A percentile compares a stretch with the other conserved stretches of the same genome.
These are phyloP conservation scores for Lactifluus volemus DNA, from an alignment of 768 basidiomycete genomes.

Conservation along the genomic window DNA sequence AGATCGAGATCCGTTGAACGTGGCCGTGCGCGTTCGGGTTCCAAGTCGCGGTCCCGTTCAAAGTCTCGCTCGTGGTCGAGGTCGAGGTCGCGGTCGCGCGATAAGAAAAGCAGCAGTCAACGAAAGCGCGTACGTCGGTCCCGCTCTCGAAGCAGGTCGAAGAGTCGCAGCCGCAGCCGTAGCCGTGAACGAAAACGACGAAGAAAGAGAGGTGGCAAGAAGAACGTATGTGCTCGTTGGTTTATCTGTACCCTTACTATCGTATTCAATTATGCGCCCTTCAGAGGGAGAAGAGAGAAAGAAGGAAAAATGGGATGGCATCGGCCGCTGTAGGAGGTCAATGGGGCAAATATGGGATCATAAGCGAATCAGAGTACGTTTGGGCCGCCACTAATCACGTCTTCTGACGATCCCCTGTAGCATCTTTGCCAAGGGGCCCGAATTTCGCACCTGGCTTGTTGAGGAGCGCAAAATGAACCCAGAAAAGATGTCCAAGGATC, in stretches of 20 bases:
- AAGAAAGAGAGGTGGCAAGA: constrained; percentile 29
- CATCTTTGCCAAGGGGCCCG: constrained; percentile 72
- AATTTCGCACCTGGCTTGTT: constrained; percentile 89
- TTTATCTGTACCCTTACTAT: neutral
- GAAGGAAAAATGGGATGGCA: constrained; percentile 61
- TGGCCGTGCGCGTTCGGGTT: constrained; percentile 13
- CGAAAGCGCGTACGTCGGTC: constrained; percentile 34
- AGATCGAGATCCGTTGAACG: constrained; percentile 14
- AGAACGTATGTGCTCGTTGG: constrained; percentile 32
- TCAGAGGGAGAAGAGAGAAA: constrained; percentile 51
- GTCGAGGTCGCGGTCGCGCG: constrained; percentile 15
- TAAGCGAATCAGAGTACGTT: constrained; percentile 74
- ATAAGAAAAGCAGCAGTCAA: constrained; percentile 27
- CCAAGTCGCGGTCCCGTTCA: constrained; percentile 18
- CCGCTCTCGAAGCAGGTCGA: constrained; percentile 32
- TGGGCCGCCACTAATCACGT: neutral
- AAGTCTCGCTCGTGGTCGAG: constrained; percentile 10
- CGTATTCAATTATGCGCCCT: neutral
- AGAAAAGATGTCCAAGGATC: constrained; percentile 79
- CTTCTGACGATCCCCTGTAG: constrained; percentile 31
- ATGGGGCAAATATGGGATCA: constrained; percentile 90
- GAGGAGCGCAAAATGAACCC: constrained; percentile 90
- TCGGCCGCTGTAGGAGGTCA: constrained; percentile 44
- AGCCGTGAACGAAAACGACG: constrained; percentile 30
- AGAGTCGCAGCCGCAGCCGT: constrained; percentile 26